These are phyloP conservation scores for Cunninghamia lanceolata DNA, from an alignment of 75 land plant genomes.

Conservation along the genomic window DNA sequence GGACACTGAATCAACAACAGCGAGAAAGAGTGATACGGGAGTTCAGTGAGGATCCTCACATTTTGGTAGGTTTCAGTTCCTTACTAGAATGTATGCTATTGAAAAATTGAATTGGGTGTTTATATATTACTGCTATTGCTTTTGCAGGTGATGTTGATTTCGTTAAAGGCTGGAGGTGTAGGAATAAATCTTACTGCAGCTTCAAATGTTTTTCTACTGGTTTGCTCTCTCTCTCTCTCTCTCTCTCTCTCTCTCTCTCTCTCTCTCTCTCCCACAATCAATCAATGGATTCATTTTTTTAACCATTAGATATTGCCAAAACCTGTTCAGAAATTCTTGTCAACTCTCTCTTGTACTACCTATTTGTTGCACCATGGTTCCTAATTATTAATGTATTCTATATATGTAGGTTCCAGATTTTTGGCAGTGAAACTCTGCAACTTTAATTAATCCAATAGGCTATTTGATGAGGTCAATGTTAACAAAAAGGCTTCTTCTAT, in stretches of 20 bases:
- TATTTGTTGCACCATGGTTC: background rate
- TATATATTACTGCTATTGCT: background rate
- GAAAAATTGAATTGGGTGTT: background rate
- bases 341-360: background rate
- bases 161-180: constrained; percentile 92
- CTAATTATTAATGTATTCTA: background rate
- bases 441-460: background rate
- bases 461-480: background rate
- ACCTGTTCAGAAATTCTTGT: background rate
- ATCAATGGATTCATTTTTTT: background rate
- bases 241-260: background rate
- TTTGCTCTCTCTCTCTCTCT: constrained; percentile 14
- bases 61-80: constrained; percentile 31
- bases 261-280: background rate
- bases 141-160: constrained; percentile 83
- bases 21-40: constrained; percentile 74
- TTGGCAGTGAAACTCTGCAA: background rate
- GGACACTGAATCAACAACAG: constrained; percentile 70
- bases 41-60: constrained; percentile 48
- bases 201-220: constrained; percentile 92
- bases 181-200: constrained; percentile 95
- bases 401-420: background rate
- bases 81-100: background rate
- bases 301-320: background rate
- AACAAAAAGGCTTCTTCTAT: background rate